Percentiles rank a stretch among this genome's conserved stretches.
Conservation (phyloP, 768 basidiomycete genomes). For the Lactifluus echinatus region DNA sequence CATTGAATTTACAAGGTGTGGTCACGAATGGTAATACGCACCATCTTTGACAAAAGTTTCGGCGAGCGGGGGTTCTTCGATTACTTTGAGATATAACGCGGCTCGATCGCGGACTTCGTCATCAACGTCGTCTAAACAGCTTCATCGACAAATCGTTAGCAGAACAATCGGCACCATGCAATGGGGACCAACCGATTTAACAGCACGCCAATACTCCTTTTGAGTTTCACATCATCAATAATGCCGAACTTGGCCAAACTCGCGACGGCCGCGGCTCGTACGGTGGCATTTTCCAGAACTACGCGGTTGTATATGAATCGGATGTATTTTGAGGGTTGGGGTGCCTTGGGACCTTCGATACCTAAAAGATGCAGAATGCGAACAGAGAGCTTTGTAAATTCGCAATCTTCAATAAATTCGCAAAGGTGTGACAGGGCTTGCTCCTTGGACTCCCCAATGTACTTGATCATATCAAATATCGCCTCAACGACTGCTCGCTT, state of each 20-base stretch:
- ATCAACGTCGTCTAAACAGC: slow-evolving; percentile 96
- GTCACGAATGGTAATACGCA: slow-evolving; percentile 27
- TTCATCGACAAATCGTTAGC: slow-evolving; percentile 25
- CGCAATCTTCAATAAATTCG: slow-evolving; percentile 99
- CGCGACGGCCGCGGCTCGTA: slow-evolving; percentile 91
- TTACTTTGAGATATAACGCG: slow-evolving; percentile 82
- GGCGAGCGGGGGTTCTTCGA: slow-evolving; percentile 71
- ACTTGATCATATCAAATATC: slow-evolving; percentile 99
- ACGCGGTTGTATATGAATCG: slow-evolving; percentile 99
- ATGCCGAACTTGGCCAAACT: slow-evolving; percentile 96
- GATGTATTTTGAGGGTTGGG: slow-evolving; percentile 97
- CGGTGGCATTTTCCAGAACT: slow-evolving; percentile 95
- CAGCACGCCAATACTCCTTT: slow-evolving; percentile 81
- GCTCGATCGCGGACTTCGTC: slow-evolving; percentile 98
- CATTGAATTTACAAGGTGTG: neutral
- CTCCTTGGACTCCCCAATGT: slow-evolving; percentile 91
- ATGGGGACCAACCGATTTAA: slow-evolving; percentile 55
- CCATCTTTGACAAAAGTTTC: slow-evolving; percentile 90
- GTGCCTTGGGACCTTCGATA: slow-evolving; percentile 89
- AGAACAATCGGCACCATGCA: slow-evolving; percentile 5
- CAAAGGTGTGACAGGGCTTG: slow-evolving; percentile 96
- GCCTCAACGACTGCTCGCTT: slow-evolving; percentile 99
- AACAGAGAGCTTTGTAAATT: slow-evolving; percentile 97
- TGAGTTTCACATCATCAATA: slow-evolving; percentile 65
- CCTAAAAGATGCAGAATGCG: slow-evolving; percentile 93